Evolutionary conservation across 805 yeast species (phyloP).

Genomic region (Metschnikowia proteae): DNA sequence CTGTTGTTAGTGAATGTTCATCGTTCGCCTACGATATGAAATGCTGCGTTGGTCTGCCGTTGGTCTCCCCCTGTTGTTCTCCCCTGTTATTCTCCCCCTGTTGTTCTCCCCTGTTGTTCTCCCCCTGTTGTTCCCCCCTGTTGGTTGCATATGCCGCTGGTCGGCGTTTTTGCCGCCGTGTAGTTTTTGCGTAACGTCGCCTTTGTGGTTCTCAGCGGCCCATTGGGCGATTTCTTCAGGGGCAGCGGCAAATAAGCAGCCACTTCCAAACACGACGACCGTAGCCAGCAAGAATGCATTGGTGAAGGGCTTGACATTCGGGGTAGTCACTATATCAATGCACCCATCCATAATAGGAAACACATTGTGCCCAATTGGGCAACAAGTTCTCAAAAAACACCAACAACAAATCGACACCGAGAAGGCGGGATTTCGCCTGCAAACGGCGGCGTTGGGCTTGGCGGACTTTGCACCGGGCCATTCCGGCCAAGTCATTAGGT

Average conservation of each 20-base stretch:
- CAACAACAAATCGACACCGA: not conserved
- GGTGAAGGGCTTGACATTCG: not conserved
- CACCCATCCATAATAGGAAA: conserved; percentile 20
- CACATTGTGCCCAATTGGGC: conserved; percentile 21
- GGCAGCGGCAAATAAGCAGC: not conserved
- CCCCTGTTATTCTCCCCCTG: no score
- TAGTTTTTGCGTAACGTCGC: no score
- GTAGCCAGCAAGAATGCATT: not conserved
- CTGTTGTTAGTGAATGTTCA: conserved; percentile 15
- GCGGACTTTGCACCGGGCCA: not conserved
- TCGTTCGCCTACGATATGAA: not conserved
- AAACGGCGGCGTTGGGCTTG: not conserved
- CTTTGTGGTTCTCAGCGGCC: no score
- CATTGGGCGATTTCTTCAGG: no score
- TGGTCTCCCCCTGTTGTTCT: not conserved
- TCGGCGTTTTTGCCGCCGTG: no score
- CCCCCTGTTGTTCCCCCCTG: no score
- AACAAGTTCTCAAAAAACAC: conserved; percentile 7
- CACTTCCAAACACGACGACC: no score
- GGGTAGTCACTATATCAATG: not conserved
- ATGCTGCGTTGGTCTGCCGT: not conserved
- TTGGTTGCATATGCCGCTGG: no score
- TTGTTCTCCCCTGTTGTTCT: no score
- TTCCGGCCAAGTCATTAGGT: not conserved
- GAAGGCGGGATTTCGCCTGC: not conserved